A percentile compares a stretch with the other conserved stretches of the same genome.
phyloP scores from a whole-genome alignment of 2,329 filamentous ascomycete species.

The Lasiodiplodia citricola region DNA sequence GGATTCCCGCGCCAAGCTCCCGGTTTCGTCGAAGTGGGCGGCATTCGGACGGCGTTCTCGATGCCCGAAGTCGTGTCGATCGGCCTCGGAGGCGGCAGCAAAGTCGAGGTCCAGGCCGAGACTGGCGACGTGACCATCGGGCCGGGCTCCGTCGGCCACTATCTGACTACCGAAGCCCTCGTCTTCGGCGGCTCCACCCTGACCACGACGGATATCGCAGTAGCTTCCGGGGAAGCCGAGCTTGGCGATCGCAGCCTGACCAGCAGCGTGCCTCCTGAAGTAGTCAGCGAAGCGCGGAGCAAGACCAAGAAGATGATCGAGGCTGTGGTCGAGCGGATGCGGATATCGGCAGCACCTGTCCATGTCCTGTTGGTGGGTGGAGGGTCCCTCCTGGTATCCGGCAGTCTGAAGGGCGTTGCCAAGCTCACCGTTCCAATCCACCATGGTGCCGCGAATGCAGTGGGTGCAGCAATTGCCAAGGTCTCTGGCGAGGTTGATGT shows the following conservation, averaged over 20 bases:
- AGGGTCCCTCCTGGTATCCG: conserved; percentile 53
- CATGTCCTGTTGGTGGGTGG: conserved; percentile 63
- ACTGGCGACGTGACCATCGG: conserved; percentile 53
- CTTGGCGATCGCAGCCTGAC: conserved; percentile 33
- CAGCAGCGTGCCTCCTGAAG: conserved; percentile 6
- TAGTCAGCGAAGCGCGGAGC: conserved; percentile 35
- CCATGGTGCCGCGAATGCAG: conserved; percentile 63
- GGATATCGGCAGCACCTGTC: conserved; percentile 59
- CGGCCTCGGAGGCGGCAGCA: conserved; percentile 62
- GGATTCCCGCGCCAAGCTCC: conserved; percentile 67
- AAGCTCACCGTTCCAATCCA: conserved; percentile 53
- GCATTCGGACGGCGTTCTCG: conserved; percentile 59
- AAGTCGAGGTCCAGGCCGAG: conserved; percentile 33
- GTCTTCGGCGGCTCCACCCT: conserved; percentile 60
- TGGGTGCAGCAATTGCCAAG: conserved; percentile 65
- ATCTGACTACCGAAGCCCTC: conserved; percentile 54
- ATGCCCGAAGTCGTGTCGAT: conserved; percentile 58
- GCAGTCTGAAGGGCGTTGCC: conserved; percentile 29
- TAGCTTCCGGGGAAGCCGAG: conserved; percentile 37
- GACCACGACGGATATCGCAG: conserved; percentile 61
- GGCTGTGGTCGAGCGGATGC: conserved; percentile 61
- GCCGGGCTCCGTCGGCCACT: conserved; percentile 62
- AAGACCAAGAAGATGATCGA: conserved; percentile 57
- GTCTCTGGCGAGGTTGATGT: conserved; percentile 60
- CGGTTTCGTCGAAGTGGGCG: conserved; percentile 65